A percentile compares a stretch with the other conserved stretches of the same genome.
Evolutionary conservation across 768 basidiomycete species (phyloP).

Genomic region (Lactarius trivialis): DNA sequence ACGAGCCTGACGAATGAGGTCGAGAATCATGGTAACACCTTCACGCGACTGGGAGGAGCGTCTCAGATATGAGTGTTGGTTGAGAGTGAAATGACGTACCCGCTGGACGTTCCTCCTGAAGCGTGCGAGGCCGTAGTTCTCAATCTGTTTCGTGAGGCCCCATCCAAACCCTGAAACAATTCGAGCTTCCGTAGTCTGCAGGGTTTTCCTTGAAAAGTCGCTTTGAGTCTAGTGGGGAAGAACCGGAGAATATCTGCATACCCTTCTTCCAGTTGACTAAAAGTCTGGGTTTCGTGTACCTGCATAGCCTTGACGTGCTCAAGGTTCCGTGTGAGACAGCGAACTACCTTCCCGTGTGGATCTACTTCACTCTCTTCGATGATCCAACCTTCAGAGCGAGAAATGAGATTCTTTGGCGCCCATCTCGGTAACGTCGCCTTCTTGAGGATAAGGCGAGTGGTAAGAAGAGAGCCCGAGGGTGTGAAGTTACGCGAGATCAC

Average conservation of each 20-base stretch:
- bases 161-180: constrained; percentile 88
- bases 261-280: constrained; percentile 67
- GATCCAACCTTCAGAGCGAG: constrained; percentile 88
- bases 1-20: constrained; percentile 73
- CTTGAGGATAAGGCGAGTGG: constrained; percentile 89
- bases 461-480: constrained; percentile 66
- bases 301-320: constrained; percentile 94
- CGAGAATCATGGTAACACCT: constrained; percentile 78
- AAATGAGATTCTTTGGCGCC: constrained; percentile 79
- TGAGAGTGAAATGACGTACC: constrained; percentile 37
- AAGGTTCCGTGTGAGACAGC: constrained; percentile 80
- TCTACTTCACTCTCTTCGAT: constrained; percentile 94
- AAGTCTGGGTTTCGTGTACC: constrained; percentile 74
- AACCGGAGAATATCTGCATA: constrained; percentile 27
- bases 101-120: constrained; percentile 86
- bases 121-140: constrained; percentile 73
- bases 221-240: not conserved
- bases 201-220: constrained; percentile 50
- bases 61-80: constrained; percentile 12
- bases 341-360: constrained; percentile 67
- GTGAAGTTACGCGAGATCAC: constrained; percentile 81
- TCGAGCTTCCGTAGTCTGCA: constrained; percentile 81
- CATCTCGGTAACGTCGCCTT: constrained; percentile 86
- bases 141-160: constrained; percentile 81
- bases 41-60: constrained; percentile 60